Percentiles rank a stretch among this genome's conserved stretches.
Conservation (phyloP, 805 yeast genomes). For the Brettanomyces naardenensis region DNA sequence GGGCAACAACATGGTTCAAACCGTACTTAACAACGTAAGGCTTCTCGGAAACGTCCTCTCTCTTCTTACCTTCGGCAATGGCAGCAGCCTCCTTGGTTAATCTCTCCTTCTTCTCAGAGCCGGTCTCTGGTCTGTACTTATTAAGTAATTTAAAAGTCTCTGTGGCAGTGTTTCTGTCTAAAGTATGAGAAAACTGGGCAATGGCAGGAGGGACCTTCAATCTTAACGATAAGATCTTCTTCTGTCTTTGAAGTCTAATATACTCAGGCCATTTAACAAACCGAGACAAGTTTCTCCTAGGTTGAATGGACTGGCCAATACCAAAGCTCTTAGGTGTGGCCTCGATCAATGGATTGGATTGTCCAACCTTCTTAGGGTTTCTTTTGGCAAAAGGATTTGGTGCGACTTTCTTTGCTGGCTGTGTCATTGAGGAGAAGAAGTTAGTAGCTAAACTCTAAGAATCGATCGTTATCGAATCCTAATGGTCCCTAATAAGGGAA, state of each 20-base stretch:
- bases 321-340: conserved; percentile 90
- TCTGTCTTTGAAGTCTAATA: conserved; percentile 97
- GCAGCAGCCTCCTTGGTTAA: conserved; percentile 98
- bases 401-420: conserved; percentile 72
- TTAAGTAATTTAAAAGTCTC: conserved; percentile 94
- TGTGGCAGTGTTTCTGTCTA: conserved; percentile 98
- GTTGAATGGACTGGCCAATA: conserved; percentile 93
- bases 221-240: conserved; percentile 90
- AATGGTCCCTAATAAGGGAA: conserved; percentile 1
- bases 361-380: conserved; percentile 39
- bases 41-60: conserved; percentile 93
- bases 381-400: conserved; percentile 95
- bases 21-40: conserved; percentile 97
- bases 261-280: conserved; percentile 99
- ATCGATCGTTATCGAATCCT: no score
- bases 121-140: conserved; percentile 98
- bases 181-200: conserved; percentile 90
- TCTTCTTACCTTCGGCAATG: conserved; percentile 95
- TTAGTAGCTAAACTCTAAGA: conserved; percentile 2
- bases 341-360: conserved; percentile 80
- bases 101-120: conserved; percentile 98
- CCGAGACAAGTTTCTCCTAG: conserved; percentile 91
- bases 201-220: conserved; percentile 98
- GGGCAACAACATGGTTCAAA: conserved; percentile 96
- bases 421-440: conserved; percentile 29